Base-by-base conservation (phyloP, 495 filamentous ascomycete genomes). In the Delitschia confertaspora region DNA sequence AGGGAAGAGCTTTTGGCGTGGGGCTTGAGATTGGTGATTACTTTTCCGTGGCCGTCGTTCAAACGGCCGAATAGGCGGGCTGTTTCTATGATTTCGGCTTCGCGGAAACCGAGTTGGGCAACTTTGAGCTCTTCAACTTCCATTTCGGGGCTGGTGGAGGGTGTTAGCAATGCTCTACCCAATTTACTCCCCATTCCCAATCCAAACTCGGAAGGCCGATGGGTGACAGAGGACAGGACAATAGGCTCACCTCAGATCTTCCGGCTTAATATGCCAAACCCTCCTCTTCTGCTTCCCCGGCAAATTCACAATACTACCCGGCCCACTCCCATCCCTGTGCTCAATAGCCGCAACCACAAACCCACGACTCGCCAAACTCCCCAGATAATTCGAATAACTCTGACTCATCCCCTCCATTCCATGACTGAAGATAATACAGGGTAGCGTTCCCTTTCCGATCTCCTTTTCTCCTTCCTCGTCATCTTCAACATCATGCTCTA, bases 301-400 rank as follows among this genome's bases (percentile, higher is more conserved):
- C 20, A 33, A 47, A 51, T 58, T 62, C 44, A 75, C 54, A 23
- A 66, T 42, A 2, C 64, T 62, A 3, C 68, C 71, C 4, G 72
- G 71, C 5, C 68, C 65, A 40, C 68, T 73, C 4, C 72, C 72
- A 38, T 76, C 72, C 34, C 72, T 51, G 42, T 76, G 72, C 55
- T 76, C 71, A 6, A 76, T 51, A 33, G 70, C 62, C 17, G 63
- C 72, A 3, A 75, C 69, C 5, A 76, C 55, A 26, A 65, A 69
- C 1, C 72, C 72, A 3, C 70, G 63, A 10, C 67, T 67, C 13
- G 72, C 72, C 1, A 76, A 60, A 47, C 74, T 72, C 33, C 69
- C 72, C 16, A 68, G 66, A 43, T 65, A 75, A 37, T 73, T 65
- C 13, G 70, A 68, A 52, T 76, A 76, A 38, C 68, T 64, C 10